Base-by-base conservation (phyloP, 768 basidiomycete genomes). In the Macrocybe gigantea region DNA sequence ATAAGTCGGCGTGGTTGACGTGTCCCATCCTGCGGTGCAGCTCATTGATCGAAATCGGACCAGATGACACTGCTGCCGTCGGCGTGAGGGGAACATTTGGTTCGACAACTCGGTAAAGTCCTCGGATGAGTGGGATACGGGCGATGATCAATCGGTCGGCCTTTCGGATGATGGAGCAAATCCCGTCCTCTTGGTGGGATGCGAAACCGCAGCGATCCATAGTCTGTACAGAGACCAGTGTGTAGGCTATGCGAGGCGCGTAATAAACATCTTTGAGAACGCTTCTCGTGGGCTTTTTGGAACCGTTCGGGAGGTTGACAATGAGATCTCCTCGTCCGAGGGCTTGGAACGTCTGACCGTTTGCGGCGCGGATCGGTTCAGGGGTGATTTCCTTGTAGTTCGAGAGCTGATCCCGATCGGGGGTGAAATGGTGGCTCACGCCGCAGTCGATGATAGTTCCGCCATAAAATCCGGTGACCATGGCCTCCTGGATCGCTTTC, bases 381-480 rank as follows among this genome's bases (percentile, higher is more conserved):
- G 61, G 60, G 9, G 13, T 11, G 48, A 69, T 67, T 0, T 44
- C n/a, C 4, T 37, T 38, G 42, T 56, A 69, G 36, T 61, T 64
- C 42, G 61, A 52, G 51, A 72, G 64, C 6, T 49, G 45, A 33
- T 67, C 40, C 1, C 60, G 48, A 46, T 60, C 63, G 0, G 64
- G 69, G 1, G 65, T 63, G 62, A 72, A 65, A 44, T 71, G 70
- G 30, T 53, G 57, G 1, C 60, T 58, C 14, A 66, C 63, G 2
- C 70, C 69, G n/a, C 65, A 69, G 57, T 72, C 65, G 47, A 58
- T 57, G 10, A 60, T n/a, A n/a, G n/a, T n/a, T n/a, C n/a, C n/a
- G n/a, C n/a, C n/a, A n/a, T n/a, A n/a, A n/a, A n/a, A n/a, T n/a
- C n/a, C n/a, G n/a, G n/a, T n/a, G n/a, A n/a, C n/a, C n/a, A n/a